A percentile compares a stretch with the other conserved stretches of the same genome.
These are phyloP conservation scores for Orbilia javanica DNA, from an alignment of 2,329 filamentous ascomycete genomes.

Conservation along the genomic window DNA sequence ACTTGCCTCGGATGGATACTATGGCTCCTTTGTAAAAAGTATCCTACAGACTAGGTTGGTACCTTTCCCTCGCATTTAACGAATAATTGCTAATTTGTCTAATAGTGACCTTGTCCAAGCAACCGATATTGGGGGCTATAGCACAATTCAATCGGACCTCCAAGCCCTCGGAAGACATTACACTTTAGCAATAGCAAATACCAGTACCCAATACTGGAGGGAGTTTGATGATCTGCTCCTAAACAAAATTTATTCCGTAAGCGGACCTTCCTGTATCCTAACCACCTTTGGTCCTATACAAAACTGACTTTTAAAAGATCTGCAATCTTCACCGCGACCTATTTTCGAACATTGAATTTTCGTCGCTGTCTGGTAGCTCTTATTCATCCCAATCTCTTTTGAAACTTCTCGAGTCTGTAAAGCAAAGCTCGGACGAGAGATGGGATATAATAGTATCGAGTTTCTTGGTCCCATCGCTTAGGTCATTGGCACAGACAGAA, in stretches of 20 bases:
- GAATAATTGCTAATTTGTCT: not conserved
- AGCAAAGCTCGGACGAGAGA: slow-evolving; percentile 31
- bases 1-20: slow-evolving; percentile 17
- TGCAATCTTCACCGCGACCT: slow-evolving; percentile 28
- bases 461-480: slow-evolving; percentile 65
- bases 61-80: not conserved
- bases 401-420: not conserved
- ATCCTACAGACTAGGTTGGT: slow-evolving; percentile 32
- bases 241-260: slow-evolving; percentile 32
- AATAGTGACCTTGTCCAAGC: slow-evolving; percentile 39
- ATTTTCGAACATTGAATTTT: not conserved
- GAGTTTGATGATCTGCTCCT: slow-evolving; percentile 33
- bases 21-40: slow-evolving; percentile 14
- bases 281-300: not conserved
- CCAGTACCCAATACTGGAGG: slow-evolving; percentile 9
- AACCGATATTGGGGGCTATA: slow-evolving; percentile 43
- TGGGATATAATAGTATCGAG: slow-evolving; percentile 57
- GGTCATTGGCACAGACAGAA: slow-evolving; percentile 62
- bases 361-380: not conserved
- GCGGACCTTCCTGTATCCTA: not conserved
- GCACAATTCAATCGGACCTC: slow-evolving; percentile 36
- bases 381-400: slow-evolving; percentile 21
- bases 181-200: slow-evolving; percentile 18
- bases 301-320: slow-evolving; percentile 28
- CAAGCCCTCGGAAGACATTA: slow-evolving; percentile 31